Percentiles rank a stretch among this genome's conserved stretches.
Conservation (phyloP, 2,329 filamentous ascomycete genomes). For the Mycocentrospora acerina region DNA sequence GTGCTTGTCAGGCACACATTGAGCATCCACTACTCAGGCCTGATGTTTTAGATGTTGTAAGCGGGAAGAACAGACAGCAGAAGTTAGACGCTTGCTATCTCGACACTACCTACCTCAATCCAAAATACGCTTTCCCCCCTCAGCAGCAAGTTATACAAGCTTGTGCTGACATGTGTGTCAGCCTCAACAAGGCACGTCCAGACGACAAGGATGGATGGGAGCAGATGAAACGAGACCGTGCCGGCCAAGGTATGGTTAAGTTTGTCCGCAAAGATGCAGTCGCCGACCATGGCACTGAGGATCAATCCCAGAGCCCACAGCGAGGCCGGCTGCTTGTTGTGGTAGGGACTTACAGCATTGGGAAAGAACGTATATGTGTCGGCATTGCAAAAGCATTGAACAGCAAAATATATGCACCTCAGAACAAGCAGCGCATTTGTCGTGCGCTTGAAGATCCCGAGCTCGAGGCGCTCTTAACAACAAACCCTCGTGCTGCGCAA, state of each 20-base stretch:
- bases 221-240: conserved; percentile 56
- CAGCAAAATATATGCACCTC: conserved; percentile 85
- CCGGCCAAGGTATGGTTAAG: conserved; percentile 62
- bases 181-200: conserved; percentile 66
- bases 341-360: conserved; percentile 96
- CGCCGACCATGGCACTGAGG: conserved; percentile 37
- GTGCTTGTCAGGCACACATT: conserved; percentile 83
- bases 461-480: conserved; percentile 73
- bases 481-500: conserved; percentile 79
- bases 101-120: conserved; percentile 95
- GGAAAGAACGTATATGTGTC: conserved; percentile 93
- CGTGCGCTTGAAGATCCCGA: conserved; percentile 83
- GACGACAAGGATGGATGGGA: conserved; percentile 60
- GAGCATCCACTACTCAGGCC: conserved; percentile 79
- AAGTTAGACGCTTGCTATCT: conserved; percentile 95
- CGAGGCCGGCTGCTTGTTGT: conserved; percentile 79
- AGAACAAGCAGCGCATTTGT: conserved; percentile 82
- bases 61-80: conserved; percentile 74
- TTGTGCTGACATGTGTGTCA: conserved; percentile 85
- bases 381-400: conserved; percentile 84
- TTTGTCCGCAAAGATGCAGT: conserved; percentile 53
- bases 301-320: conserved; percentile 20
- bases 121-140: conserved; percentile 89
- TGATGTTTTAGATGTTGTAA: conserved; percentile 67
- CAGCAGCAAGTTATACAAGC: conserved; percentile 85